phyloP scores from a whole-genome alignment of 2,329 filamentous ascomycete genomes.

The Geosmithia putterillii region DNA sequence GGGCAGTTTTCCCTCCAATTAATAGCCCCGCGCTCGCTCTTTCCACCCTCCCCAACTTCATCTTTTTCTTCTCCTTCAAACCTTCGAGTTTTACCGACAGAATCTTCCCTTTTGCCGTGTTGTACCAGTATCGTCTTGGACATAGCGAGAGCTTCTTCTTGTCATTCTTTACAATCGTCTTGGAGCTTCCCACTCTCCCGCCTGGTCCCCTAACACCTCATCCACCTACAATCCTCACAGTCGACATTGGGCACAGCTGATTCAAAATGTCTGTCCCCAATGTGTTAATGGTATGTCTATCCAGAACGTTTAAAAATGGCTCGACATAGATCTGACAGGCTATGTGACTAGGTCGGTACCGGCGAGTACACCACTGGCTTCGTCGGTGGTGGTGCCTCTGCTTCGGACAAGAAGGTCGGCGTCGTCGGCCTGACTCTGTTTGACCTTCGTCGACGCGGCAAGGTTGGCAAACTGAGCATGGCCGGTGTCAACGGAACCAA shows the following conservation, averaged over 20 bases:
- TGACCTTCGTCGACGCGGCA: conserved; percentile 76
- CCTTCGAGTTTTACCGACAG: no score
- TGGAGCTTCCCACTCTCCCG: no score
- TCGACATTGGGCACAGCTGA: background rate
- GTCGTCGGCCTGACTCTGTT: conserved; percentile 86
- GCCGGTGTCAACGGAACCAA: conserved; percentile 81
- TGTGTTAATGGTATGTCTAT: conserved; percentile 50
- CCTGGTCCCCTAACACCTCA: no score
- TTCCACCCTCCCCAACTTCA: conserved; percentile 2
- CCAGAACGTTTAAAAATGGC: no score
- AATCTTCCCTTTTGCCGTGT: no score
- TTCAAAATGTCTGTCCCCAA: conserved; percentile 45
- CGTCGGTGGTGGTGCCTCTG: conserved; percentile 70
- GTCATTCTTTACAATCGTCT: no score
- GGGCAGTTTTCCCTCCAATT: conserved; percentile 11
- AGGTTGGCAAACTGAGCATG: conserved; percentile 79
- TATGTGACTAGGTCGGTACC: conserved; percentile 56
- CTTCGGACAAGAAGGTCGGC: conserved; percentile 91
- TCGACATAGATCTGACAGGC: background rate
- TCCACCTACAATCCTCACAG: background rate
- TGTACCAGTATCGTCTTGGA: no score
- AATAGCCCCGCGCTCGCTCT: background rate
- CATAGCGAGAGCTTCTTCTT: no score
- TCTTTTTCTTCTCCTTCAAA: background rate
- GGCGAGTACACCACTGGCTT: conserved; percentile 97